A percentile compares a stretch with the other conserved stretches of the same genome.
These are phyloP conservation scores for Calocera viscosa DNA, from an alignment of 768 basidiomycete species.

Conservation along the genomic window DNA sequence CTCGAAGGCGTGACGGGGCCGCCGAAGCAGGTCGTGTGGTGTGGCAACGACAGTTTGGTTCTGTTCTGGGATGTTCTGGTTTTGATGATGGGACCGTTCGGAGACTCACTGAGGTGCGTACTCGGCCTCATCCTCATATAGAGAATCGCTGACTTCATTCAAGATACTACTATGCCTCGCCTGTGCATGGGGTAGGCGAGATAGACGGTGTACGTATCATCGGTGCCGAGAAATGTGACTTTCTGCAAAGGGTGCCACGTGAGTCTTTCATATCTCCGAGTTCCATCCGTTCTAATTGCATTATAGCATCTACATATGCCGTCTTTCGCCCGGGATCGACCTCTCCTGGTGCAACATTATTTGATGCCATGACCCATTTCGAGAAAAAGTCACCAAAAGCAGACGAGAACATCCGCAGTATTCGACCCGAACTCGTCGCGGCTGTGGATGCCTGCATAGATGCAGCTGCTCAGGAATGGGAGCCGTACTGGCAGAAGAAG, in stretches of 20 bases:
- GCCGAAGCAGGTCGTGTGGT: constrained; percentile 72
- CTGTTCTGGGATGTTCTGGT: constrained; percentile 69
- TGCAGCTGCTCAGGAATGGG: constrained; percentile 86
- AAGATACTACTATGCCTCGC: constrained; percentile 70
- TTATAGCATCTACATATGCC: constrained; percentile 56
- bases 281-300: neutral
- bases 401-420: constrained; percentile 80
- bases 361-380: constrained; percentile 86
- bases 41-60: constrained; percentile 87
- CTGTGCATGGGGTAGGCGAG: constrained; percentile 71
- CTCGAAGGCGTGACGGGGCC: constrained; percentile 27
- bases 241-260: constrained; percentile 92
- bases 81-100: constrained; percentile 83
- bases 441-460: constrained; percentile 90
- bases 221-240: constrained; percentile 65
- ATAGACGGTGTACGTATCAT: constrained; percentile 81
- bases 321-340: constrained; percentile 90
- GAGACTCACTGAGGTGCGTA: constrained; percentile 68
- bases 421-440: constrained; percentile 69
- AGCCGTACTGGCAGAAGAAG: constrained; percentile 75
- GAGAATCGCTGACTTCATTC: constrained; percentile 10
- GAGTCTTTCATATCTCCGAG: constrained; percentile 18
- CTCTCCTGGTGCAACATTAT: constrained; percentile 80
- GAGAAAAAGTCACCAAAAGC: constrained; percentile 74
- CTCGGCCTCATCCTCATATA: constrained; percentile 8